Percentiles rank a stretch among this genome's conserved stretches.
Conservation (phyloP, 2,329 filamentous ascomycete species). For the Aureobasidium sp. region DNA sequence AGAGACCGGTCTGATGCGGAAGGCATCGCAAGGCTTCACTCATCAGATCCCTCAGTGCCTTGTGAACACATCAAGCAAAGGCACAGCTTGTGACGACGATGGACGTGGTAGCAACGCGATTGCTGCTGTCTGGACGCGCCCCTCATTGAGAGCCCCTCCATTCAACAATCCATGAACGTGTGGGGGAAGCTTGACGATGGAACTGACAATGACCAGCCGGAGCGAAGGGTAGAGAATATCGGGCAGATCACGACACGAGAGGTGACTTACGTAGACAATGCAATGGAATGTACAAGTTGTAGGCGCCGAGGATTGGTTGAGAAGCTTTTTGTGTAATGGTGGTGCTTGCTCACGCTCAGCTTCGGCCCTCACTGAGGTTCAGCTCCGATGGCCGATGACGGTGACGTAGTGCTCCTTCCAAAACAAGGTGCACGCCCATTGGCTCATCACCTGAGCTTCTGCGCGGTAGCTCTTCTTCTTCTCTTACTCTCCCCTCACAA, state of each 20-base stretch:
- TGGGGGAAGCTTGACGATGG: neutral
- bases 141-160: constrained; percentile 4
- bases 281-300: neutral
- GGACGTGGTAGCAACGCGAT: neutral
- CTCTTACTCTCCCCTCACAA: neutral
- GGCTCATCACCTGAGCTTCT: constrained; percentile 7
- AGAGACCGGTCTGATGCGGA: neutral
- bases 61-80: neutral
- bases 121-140: neutral
- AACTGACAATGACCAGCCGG: neutral
- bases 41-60: neutral
- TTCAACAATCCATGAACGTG: neutral
- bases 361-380: neutral
- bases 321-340: constrained; percentile 3
- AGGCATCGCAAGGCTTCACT: neutral
- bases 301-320: neutral
- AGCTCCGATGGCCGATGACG: neutral
- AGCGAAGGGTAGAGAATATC: neutral
- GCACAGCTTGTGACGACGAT: neutral
- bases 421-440: neutral
- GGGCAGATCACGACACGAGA: neutral
- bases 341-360: neutral
- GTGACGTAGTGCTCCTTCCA: constrained; percentile 6
- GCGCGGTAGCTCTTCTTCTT: neutral
- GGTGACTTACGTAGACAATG: neutral